Base-by-base conservation (phyloP, 2,329 filamentous ascomycete species). In the Drechslerella dactyloides region DNA sequence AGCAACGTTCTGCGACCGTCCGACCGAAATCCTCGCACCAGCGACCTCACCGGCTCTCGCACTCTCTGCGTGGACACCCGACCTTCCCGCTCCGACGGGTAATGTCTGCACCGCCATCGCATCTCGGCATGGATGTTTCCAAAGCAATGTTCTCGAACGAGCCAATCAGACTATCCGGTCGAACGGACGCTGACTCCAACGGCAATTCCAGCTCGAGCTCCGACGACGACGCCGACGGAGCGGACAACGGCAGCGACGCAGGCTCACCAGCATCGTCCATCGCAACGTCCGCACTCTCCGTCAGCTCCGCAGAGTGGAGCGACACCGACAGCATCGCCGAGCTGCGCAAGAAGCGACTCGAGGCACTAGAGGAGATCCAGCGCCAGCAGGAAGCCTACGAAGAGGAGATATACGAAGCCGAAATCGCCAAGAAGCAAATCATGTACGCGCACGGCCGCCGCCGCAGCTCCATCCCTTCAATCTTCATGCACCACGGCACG, bases 301-400 rank as follows among this genome's bases (percentile, higher is more conserved):
- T 73, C 5, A 66, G 62, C 44, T 68, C 69, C 8, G 63, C 66
- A n/a, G 69, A 66, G 42, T 73, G 69, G 69, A 59, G 37, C 21
- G 69, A 73, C 44, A 73, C 62, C 13, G 53, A 62, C 8, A 68
- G 62, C 27, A 73, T 68, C 42, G 48, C 42, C 15, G 69, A 50
- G 42, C 37, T 73, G 30, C 56, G 63, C n/a, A 65, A 56, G 35
- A 57, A 48, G 13, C 57, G 69, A 13, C 33, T 73, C 6, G 69
- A 68, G 21, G 69, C 69, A 5, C 37, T 73, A 10, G 62, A 73
- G 42, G 69, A 62, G 10, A 44, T 65, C 23, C 52, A 50, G 23
- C 51, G 23, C 4, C 59, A 37, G 37, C 59, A 64, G 17, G 68
- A 72, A 21, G 56, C 35, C n/a, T 51, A 50, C 48, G 13, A 58